phyloP scores from a whole-genome alignment of 2,329 filamentous ascomycete genomes.

The Ilyonectria robusta region DNA sequence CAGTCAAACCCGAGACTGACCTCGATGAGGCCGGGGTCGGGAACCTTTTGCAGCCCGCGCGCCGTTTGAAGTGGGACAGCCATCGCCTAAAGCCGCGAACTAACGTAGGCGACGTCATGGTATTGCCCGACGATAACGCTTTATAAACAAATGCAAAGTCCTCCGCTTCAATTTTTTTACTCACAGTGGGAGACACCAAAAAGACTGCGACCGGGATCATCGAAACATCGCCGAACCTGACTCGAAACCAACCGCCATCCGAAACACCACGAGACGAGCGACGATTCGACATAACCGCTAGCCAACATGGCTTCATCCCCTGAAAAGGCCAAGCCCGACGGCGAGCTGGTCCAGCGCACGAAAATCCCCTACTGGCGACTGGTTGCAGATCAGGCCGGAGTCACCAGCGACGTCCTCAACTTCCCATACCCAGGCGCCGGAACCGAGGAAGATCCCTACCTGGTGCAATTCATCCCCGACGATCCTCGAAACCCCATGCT shows the following conservation, averaged over 20 bases:
- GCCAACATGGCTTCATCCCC: background rate
- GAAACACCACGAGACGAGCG: background rate
- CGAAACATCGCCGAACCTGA: no score
- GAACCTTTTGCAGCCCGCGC: no score
- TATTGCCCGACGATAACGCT: no score
- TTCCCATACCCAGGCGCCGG: slow-evolving; percentile 69
- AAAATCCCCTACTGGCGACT: slow-evolving; percentile 50
- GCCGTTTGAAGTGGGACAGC: no score
- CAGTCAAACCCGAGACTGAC: no score
- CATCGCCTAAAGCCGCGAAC: no score
- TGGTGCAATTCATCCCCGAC: slow-evolving; percentile 74
- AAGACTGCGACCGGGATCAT: no score
- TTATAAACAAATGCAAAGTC: no score
- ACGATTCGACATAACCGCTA: background rate
- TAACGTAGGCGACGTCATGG: no score
- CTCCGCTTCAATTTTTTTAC: no score
- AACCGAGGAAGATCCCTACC: slow-evolving; percentile 73
- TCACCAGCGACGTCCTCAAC: slow-evolving; percentile 66
- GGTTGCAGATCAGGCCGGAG: slow-evolving; percentile 65
- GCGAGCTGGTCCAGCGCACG: background rate
- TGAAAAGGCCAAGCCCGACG: background rate
- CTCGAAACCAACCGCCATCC: background rate
- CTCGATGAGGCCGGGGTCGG: no score
- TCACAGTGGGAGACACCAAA: no score
- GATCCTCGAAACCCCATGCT: slow-evolving; percentile 75